These are phyloP conservation scores for Chenopodium formosanum DNA, from an alignment of 148 eudicot species.

Conservation along the genomic window DNA sequence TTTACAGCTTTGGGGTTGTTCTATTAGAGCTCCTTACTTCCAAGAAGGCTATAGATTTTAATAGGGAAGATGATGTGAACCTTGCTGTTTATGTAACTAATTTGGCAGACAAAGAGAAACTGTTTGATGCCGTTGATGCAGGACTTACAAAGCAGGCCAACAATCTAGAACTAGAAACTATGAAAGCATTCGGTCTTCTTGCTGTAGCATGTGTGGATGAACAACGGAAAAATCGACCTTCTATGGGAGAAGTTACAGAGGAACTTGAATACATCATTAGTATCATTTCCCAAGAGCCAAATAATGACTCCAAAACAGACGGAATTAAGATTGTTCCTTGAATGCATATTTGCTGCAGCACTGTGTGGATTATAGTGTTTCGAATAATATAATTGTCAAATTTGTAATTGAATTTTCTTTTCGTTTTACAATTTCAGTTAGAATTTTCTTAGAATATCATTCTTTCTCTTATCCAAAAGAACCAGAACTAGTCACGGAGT, in stretches of 20 bases:
- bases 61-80: constrained; percentile 54
- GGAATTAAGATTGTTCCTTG: neutral
- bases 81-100: constrained; percentile 47
- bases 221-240: constrained; percentile 55
- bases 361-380: neutral
- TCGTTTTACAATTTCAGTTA: too few relatives aligned
- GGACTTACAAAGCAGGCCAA: constrained; percentile 36
- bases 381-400: neutral
- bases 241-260: constrained; percentile 59
- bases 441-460: too few relatives aligned
- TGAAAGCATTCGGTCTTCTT: constrained; percentile 49
- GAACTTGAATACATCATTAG: constrained; percentile 58
- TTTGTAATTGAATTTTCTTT: neutral
- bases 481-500: too few relatives aligned
- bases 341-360: neutral
- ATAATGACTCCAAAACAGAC: constrained; percentile 18
- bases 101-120: constrained; percentile 35
- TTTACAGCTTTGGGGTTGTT: constrained; percentile 68
- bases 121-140: constrained; percentile 49
- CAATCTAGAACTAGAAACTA: constrained; percentile 48
- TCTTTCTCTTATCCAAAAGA: too few relatives aligned
- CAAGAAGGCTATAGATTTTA: constrained; percentile 55
- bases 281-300: constrained; percentile 30
- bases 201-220: constrained; percentile 59
- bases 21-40: constrained; percentile 51